Evolutionary conservation across 1,139 yeast species (phyloP).

Genomic region (Candida tropicalis): DNA sequence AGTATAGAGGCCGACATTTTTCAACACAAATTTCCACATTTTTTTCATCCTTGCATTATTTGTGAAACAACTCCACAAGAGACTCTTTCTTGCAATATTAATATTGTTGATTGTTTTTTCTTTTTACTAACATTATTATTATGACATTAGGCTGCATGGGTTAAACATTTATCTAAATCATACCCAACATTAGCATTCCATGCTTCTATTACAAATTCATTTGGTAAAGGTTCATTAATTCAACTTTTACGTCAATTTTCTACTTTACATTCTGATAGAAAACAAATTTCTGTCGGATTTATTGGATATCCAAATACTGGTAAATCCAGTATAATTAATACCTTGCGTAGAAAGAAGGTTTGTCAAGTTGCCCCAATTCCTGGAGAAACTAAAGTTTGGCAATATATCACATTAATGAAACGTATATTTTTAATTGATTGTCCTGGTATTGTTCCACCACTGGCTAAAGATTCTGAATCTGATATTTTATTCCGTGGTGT

Average conservation of each 20-base stretch:
- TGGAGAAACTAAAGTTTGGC: constrained; percentile 99
- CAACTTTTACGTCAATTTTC: constrained; percentile 93
- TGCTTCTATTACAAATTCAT: constrained; percentile 95
- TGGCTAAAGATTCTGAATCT: constrained; percentile 84
- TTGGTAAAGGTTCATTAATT: constrained; percentile 95
- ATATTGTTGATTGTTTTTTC: neutral
- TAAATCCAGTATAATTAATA: constrained; percentile 92
- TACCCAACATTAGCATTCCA: constrained; percentile 97
- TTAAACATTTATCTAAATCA: constrained; percentile 86
- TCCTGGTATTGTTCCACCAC: constrained; percentile 99
- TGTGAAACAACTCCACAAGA: too few relatives aligned
- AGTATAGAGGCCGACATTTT: constrained; percentile 71
- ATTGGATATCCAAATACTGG: constrained; percentile 98
- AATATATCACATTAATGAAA: constrained; percentile 95
- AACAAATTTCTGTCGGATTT: constrained; percentile 95
- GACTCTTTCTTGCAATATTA: constrained; percentile 5
- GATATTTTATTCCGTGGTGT: constrained; percentile 96
- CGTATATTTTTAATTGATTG: constrained; percentile 93
- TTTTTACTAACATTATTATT: constrained; percentile 46
- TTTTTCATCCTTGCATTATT: neutral
- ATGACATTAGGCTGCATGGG: constrained; percentile 89
- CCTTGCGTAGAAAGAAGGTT: constrained; percentile 90
- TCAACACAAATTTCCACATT: neutral
- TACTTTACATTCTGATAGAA: constrained; percentile 85
- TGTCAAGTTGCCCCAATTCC: constrained; percentile 98